Evolutionary conservation across 176 grass and related monocot genomes (phyloP).

Genomic region (Hsuehochloa calcarea): DNA sequence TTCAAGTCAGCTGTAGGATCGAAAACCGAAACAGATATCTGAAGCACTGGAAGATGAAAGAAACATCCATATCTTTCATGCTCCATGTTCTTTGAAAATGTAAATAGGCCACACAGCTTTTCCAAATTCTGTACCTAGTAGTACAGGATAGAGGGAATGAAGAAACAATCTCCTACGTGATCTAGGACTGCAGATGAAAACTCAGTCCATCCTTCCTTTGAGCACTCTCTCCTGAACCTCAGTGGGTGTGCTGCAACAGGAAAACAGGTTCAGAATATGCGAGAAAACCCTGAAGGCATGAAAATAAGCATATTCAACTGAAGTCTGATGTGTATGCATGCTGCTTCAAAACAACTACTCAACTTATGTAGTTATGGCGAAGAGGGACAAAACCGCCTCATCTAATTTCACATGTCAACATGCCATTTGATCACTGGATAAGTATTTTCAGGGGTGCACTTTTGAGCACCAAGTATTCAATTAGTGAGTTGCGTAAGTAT

Average conservation of each 20-base stretch:
- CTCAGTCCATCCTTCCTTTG: constrained; percentile 91
- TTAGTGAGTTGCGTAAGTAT: not conserved
- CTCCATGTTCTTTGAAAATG: constrained; percentile 13
- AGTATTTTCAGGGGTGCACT: not conserved
- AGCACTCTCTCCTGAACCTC: constrained; percentile 82
- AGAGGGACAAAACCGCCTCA: not conserved
- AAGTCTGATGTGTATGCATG: not conserved
- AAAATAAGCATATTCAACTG: not conserved
- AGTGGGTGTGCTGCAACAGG: constrained; percentile 67
- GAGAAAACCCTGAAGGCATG: not conserved
- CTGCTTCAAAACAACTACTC: not conserved
- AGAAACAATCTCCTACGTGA: constrained; percentile 5
- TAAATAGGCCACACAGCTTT: constrained; percentile 10
- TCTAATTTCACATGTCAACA: not conserved
- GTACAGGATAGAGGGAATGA: constrained; percentile 4
- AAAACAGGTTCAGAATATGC: not conserved
- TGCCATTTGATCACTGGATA: not conserved
- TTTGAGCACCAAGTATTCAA: not conserved
- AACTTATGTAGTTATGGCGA: not conserved
- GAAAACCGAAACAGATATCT: not conserved
- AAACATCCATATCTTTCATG: constrained; percentile 21
- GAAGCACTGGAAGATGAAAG: not conserved
- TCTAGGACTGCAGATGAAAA: not conserved
- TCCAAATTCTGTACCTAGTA: constrained; percentile 13
- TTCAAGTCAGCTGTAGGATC: not conserved